phyloP scores from a whole-genome alignment of 2,329 filamentous ascomycete genomes.

The Penicillium nordicum region DNA sequence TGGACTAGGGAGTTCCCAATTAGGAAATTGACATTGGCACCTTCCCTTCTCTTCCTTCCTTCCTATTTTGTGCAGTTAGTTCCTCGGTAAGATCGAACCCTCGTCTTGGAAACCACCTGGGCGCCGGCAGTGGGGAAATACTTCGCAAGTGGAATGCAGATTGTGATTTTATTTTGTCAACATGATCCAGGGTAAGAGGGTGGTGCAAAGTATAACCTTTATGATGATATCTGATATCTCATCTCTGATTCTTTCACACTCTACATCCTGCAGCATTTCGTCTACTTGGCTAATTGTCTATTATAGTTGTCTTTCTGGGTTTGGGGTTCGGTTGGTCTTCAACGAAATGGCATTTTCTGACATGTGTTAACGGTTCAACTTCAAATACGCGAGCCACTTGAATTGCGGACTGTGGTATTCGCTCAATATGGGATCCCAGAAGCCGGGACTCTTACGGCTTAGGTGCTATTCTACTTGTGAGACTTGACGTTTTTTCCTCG shows the following conservation, averaged over 20 bases:
- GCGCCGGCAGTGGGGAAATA: neutral
- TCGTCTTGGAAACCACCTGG: no score
- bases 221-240: neutral
- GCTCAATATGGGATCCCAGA: no score
- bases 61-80: neutral
- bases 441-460: neutral
- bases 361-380: neutral
- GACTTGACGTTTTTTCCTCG: neutral
- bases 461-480: neutral
- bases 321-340: no score
- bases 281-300: neutral
- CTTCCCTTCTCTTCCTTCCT: neutral
- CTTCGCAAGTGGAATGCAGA: neutral
- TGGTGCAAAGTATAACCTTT: neutral
- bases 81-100: neutral
- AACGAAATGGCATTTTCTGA: neutral
- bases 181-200: neutral
- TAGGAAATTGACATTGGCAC: neutral
- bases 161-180: neutral
- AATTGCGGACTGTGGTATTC: neutral
- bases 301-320: neutral
- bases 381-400: neutral
- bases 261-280: neutral
- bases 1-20: neutral
- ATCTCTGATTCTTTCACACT: neutral